Conservation (phyloP, 306 rosid species). For the Dryas alaskensis region DNA sequence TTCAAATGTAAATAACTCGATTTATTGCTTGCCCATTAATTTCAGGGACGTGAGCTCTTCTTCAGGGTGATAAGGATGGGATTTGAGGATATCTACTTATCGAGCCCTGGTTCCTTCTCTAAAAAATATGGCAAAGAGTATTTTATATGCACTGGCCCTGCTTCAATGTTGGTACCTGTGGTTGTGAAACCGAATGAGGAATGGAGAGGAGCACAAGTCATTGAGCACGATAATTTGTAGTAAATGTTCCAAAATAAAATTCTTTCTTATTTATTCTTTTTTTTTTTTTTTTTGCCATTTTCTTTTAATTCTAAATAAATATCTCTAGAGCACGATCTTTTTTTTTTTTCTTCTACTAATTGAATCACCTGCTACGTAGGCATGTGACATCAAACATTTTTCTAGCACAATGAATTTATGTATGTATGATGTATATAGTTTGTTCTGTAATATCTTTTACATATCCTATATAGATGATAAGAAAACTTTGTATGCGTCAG, state of each 20-base stretch:
- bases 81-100: constrained; percentile 81
- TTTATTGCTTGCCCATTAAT: neutral
- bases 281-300: too few species aligned
- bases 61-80: constrained; percentile 94
- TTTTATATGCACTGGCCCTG: constrained; percentile 95
- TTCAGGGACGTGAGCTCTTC: constrained; percentile 79
- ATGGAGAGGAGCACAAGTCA: constrained; percentile 92
- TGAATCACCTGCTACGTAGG: neutral
- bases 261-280: too few species aligned
- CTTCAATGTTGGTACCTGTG: constrained; percentile 78
- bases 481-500: too few species aligned
- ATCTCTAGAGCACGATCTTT: neutral
- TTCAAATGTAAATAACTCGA: too few species aligned
- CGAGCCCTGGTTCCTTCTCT: constrained; percentile 83
- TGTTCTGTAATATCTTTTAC: too few species aligned
- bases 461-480: too few species aligned
- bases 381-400: neutral
- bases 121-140: constrained; percentile 75
- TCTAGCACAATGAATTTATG: neutral
- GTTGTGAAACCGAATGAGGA: constrained; percentile 78
- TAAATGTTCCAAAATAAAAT: neutral
- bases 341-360: neutral
- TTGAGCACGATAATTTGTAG: constrained; percentile 89
- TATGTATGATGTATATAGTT: too few species aligned
- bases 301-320: neutral